Evolutionary conservation across 352 stramenopile species (phyloP).

Genomic region (Globisporangium abappressorium): DNA sequence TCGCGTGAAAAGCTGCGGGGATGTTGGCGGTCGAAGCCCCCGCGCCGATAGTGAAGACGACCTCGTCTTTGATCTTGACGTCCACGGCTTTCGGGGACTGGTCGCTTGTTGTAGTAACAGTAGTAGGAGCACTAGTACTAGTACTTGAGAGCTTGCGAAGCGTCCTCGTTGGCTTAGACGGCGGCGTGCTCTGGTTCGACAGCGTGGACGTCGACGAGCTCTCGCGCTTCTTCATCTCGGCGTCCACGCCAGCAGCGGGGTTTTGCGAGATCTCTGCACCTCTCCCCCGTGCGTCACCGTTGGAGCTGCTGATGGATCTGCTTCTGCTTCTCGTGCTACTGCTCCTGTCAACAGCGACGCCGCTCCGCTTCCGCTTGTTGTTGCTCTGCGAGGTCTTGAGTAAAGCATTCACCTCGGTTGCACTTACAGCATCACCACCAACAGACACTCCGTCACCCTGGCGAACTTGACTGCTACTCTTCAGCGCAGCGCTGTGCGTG

Average conservation of each 20-base stretch:
- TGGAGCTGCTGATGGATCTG: background rate
- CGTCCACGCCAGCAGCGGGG: background rate
- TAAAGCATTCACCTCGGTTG: background rate
- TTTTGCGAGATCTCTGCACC: background rate
- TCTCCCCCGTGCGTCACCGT: background rate
- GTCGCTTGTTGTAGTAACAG: background rate
- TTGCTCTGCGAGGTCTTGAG: background rate
- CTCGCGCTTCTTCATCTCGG: background rate
- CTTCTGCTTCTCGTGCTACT: background rate
- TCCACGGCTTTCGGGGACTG: background rate
- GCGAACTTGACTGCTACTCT: background rate
- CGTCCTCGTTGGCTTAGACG: background rate
- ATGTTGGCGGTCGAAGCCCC: conserved; percentile 26
- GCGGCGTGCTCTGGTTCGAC: background rate
- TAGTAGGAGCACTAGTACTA: background rate
- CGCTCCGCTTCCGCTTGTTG: conserved; percentile 10
- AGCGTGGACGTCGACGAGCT: background rate
- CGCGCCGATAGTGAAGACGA: background rate
- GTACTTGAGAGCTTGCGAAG: background rate
- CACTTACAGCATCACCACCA: background rate
- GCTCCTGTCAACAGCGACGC: background rate
- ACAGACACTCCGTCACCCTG: background rate
- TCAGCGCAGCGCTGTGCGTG: background rate
- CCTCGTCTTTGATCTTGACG: conserved; percentile 1
- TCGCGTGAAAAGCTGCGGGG: conserved; percentile 19